Conservation (phyloP, 1,284 basidiomycete genomes). For the Austropuccinia psidii region DNA sequence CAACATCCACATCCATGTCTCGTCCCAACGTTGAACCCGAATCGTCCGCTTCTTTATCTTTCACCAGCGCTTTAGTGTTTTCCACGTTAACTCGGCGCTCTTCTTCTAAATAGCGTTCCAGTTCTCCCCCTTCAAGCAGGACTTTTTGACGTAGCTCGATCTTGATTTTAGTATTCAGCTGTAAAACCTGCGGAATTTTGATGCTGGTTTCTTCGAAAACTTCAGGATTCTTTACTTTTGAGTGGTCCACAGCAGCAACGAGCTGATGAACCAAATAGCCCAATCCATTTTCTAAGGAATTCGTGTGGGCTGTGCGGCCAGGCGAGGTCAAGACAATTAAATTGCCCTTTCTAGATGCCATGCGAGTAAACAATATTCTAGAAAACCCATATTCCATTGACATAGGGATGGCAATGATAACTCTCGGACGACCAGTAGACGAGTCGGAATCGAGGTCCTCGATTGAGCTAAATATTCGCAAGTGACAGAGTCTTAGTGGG, state of each 20-base stretch:
- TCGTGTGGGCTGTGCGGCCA: background rate
- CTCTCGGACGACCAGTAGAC: slow-evolving; percentile 65
- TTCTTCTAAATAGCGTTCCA: slow-evolving; percentile 69
- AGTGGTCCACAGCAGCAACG: slow-evolving; percentile 60
- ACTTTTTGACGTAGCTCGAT: slow-evolving; percentile 80
- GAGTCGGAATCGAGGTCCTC: slow-evolving; percentile 69
- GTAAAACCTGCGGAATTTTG: no score
- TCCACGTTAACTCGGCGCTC: slow-evolving; percentile 75
- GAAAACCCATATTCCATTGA: slow-evolving; percentile 89
- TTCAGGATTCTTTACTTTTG: slow-evolving; percentile 41
- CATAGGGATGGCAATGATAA: slow-evolving; percentile 85
- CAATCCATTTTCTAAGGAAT: slow-evolving; percentile 57
- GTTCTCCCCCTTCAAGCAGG: slow-evolving; percentile 56
- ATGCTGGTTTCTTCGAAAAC: no score
- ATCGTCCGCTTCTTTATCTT: slow-evolving; percentile 61
- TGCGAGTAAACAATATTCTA: slow-evolving; percentile 70
- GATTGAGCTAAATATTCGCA: slow-evolving; percentile 80
- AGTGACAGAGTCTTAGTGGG: slow-evolving; percentile 52
- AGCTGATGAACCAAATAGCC: slow-evolving; percentile 69
- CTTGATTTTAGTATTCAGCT: slow-evolving; percentile 57
- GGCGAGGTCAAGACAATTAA: slow-evolving; percentile 72
- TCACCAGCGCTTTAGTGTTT: slow-evolving; percentile 78
- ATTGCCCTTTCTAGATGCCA: slow-evolving; percentile 71
- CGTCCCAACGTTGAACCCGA: slow-evolving; percentile 39
- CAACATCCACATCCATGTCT: slow-evolving; percentile 31